Conservation (phyloP, 1,284 basidiomycete genomes). For the Entoloma clypeatum region DNA sequence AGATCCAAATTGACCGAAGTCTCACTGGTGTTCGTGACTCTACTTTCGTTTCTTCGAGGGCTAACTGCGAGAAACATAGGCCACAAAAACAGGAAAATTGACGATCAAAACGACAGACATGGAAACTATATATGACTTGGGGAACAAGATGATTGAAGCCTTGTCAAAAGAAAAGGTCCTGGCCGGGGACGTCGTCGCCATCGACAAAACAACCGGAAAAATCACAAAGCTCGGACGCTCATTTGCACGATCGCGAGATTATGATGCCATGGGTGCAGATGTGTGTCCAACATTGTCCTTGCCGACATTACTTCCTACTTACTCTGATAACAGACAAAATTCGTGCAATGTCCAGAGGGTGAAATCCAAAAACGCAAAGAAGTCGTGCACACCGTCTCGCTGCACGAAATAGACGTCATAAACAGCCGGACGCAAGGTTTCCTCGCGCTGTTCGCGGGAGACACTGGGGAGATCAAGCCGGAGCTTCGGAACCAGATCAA, state of each 20-base stretch:
- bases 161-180: conserved; percentile 96
- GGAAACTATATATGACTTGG: conserved; percentile 99
- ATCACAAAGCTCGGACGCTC: conserved; percentile 95
- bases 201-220: conserved; percentile 98
- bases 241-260: conserved; percentile 94
- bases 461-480: conserved; percentile 98
- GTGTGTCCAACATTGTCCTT: conserved; percentile 53
- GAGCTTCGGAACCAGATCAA: conserved; percentile 97
- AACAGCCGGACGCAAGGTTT: conserved; percentile 96
- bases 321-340: conserved; percentile 71
- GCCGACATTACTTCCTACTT: neutral
- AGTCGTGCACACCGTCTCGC: conserved; percentile 93
- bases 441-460: conserved; percentile 77
- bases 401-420: conserved; percentile 99
- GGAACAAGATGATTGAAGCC: conserved; percentile 99
- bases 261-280: conserved; percentile 98
- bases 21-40: conserved; percentile 82
- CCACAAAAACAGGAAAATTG: conserved; percentile 96
- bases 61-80: conserved; percentile 42
- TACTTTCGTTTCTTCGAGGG: neutral
- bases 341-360: conserved; percentile 96
- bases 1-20: conserved; percentile 97
- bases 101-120: conserved; percentile 99
- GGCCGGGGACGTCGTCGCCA: conserved; percentile 93
- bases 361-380: conserved; percentile 97